Evolutionary conservation across 371 early-diverging fungal genomes (phyloP), one percentile per base, ranked within the genome.

Genomic region (Saksenaea vasiformis): DNA sequence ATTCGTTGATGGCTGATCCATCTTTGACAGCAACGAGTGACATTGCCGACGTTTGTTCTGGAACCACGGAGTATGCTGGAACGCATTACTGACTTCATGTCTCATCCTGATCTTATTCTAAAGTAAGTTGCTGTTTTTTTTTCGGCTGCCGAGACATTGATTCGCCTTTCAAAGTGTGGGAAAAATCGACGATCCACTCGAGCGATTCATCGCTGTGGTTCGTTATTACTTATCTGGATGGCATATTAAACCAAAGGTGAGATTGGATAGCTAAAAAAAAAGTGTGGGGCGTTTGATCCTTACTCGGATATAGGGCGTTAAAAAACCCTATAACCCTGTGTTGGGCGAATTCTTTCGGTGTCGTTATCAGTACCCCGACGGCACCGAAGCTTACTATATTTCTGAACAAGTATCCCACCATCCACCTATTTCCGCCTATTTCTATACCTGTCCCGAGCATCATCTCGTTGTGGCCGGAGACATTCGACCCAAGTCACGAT

Each of bases 241-340:
- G 96, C 97, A 98, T 71, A 93, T 96, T 57, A 90, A 89, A 66
- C 97, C 98, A 36, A 93, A 91, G 85, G 94, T 93, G 36, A 38
- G 10, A 41, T 31, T 31, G 9, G 26, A 26, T 26, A 38, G 11
- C 56, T 24, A 60, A 37, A 63, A 28, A 64, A 41, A 10, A 59
- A 14, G 14, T 34, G 9, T 4, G 17, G 31, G 24, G 17, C 7
- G 31, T 28, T 17, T 53, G 43, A 13, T 38, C 26, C 35, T 24
- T 39, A 47, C 43, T 59, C 24, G n/a, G 38, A 38, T 38, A 57
- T 37, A 93, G 92, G 96, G 98, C 43, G 97, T 97, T 28, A 94
- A 94, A 70, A 98, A 98, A 71, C 98, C 98, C 4, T 97, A 94
- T 73, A 97, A 97, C 62, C 96, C 97, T 9, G 90, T 94, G 17